These are phyloP conservation scores for Pythium vanterpoolii DNA, from an alignment of 352 stramenopile genomes.

Conservation along the genomic window DNA sequence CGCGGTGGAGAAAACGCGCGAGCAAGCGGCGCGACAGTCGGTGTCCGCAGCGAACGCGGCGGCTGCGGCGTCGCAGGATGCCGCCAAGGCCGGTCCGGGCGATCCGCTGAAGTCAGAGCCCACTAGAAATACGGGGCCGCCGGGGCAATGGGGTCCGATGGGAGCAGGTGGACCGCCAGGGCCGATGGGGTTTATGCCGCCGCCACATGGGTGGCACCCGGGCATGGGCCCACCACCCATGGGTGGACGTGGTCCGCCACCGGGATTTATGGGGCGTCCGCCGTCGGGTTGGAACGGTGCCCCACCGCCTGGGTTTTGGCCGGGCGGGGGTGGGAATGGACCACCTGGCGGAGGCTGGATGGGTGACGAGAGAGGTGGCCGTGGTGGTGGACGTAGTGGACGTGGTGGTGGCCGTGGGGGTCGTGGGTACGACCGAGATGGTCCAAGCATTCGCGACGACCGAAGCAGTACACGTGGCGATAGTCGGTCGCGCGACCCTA, in stretches of 20 bases:
- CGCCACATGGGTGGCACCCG: conserved; percentile 65
- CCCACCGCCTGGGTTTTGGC: conserved; percentile 44
- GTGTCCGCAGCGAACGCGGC: conserved; percentile 46
- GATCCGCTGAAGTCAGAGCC: conserved; percentile 26
- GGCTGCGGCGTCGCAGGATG: conserved; percentile 16
- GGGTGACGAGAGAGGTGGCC: conserved; percentile 30
- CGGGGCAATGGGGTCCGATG: conserved; percentile 20
- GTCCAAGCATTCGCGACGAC: conserved; percentile 23
- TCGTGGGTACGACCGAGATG: conserved; percentile 13
- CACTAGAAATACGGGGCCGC: conserved; percentile 2
- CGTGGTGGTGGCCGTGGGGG: conserved; percentile 21
- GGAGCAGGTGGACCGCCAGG: conserved; percentile 24
- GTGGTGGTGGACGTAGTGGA: conserved; percentile 32
- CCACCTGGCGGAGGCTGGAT: conserved; percentile 43
- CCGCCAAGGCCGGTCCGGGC: background rate
- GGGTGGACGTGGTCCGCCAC: conserved; percentile 18
- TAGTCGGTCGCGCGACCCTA: conserved; percentile 36
- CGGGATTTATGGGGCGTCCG: conserved; percentile 28
- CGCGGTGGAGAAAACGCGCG: conserved; percentile 68
- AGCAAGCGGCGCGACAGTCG: conserved; percentile 74
- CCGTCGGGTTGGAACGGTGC: conserved; percentile 47
- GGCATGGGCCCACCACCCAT: conserved; percentile 53
- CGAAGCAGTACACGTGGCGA: conserved; percentile 10
- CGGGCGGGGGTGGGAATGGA: conserved; percentile 34
- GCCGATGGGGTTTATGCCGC: conserved; percentile 49